Evolutionary conservation across 2,329 filamentous ascomycete genomes (phyloP).

Genomic region (Xylariaceae sp.): DNA sequence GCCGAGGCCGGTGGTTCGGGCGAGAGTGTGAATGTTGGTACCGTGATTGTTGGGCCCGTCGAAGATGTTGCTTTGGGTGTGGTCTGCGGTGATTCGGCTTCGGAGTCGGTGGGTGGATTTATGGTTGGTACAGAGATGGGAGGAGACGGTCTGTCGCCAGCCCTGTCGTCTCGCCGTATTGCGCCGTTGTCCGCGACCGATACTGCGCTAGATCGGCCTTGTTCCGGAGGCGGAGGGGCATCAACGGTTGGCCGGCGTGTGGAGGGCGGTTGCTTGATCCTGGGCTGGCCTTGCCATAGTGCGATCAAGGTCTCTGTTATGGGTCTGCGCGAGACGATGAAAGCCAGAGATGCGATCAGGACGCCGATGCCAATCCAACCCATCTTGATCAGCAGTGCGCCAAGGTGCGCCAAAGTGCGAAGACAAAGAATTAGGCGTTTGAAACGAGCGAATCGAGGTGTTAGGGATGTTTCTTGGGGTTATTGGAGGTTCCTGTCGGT

Average conservation of each 20-base stretch:
- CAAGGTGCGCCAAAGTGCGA: too few species aligned
- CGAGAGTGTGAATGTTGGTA: constrained; percentile 48
- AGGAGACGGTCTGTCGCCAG: constrained; percentile 18
- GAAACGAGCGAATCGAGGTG: too few species aligned
- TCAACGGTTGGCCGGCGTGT: constrained; percentile 1
- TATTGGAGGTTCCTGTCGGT: too few species aligned
- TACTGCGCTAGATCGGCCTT: constrained; percentile 8
- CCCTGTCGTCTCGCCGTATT: neutral
- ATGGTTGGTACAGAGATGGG: constrained; percentile 23
- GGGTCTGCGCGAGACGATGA: constrained; percentile 16
- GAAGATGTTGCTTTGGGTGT: constrained; percentile 47
- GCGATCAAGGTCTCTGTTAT: constrained; percentile 43
- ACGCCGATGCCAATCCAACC: too few species aligned
- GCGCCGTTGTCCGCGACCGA: neutral
- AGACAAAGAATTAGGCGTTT: too few species aligned
- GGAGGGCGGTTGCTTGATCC: constrained; percentile 24
- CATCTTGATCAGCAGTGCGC: too few species aligned
- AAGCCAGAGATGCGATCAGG: too few species aligned
- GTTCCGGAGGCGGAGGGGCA: constrained; percentile 5
- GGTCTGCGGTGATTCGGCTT: constrained; percentile 36
- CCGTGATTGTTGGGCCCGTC: constrained; percentile 22
- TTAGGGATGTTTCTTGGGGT: too few species aligned
- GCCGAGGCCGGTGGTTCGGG: constrained; percentile 25
- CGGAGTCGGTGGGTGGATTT: constrained; percentile 13
- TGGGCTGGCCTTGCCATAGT: constrained; percentile 28